Conservation (phyloP, 768 basidiomycete species). For the Russula emetica region DNA sequence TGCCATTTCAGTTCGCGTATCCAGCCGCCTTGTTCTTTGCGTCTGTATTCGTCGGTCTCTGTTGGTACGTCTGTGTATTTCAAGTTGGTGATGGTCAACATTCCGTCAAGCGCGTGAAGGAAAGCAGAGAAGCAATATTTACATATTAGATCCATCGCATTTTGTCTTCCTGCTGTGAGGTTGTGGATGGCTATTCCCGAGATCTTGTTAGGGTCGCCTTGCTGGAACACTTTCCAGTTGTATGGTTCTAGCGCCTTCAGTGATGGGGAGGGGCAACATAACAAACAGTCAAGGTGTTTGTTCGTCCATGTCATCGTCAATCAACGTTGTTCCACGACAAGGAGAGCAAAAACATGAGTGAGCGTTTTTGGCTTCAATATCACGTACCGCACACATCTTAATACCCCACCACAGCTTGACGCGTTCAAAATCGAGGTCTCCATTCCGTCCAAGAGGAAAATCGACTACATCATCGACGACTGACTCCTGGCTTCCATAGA, state of each 20-base stretch:
- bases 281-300: neutral
- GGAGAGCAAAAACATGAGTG: neutral
- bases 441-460: conserved; percentile 22
- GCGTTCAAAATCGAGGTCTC: conserved; percentile 23
- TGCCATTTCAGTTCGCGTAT: conserved; percentile 17
- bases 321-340: neutral
- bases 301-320: neutral
- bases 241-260: conserved; percentile 20
- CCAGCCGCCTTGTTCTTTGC: conserved; percentile 21
- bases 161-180: conserved; percentile 18
- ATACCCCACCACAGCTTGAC: conserved; percentile 26
- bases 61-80: neutral
- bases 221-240: conserved; percentile 22
- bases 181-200: conserved; percentile 22
- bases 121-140: neutral
- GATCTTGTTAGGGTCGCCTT: conserved; percentile 4
- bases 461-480: conserved; percentile 24
- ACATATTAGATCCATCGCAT: conserved; percentile 10
- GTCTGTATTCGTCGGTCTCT: conserved; percentile 13
- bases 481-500: neutral
- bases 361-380: neutral
- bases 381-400: conserved; percentile 13
- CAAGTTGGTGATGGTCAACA: neutral
- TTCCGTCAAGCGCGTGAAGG: neutral
- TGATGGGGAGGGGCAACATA: neutral